Conservation (phyloP, 2,329 filamentous ascomycete species). For the Ophiostoma sp. region DNA sequence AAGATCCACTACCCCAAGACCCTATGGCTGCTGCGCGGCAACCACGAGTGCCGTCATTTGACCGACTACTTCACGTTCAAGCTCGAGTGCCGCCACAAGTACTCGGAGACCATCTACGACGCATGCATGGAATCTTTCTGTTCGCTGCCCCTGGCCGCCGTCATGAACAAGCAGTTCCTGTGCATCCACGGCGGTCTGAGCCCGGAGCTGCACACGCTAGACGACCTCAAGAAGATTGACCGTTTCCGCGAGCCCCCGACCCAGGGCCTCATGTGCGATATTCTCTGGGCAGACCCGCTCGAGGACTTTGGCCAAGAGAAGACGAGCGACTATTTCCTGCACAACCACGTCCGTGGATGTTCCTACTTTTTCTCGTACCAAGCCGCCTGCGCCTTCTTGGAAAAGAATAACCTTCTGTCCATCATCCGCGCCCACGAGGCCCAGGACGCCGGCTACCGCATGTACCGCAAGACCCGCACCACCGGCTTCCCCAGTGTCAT, state of each 20-base stretch:
- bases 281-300: slow-evolving; percentile 96
- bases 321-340: slow-evolving; percentile 93
- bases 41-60: slow-evolving; percentile 97
- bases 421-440: slow-evolving; percentile 97
- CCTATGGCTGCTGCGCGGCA: slow-evolving; percentile 93
- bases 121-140: slow-evolving; percentile 99
- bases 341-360: slow-evolving; percentile 97
- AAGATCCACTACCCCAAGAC: slow-evolving; percentile 99
- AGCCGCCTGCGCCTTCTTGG: slow-evolving; percentile 92
- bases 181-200: slow-evolving; percentile 97
- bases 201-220: slow-evolving; percentile 91
- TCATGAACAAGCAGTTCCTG: slow-evolving; percentile 99
- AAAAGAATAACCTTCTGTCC: slow-evolving; percentile 98
- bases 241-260: slow-evolving; percentile 97
- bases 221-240: slow-evolving; percentile 94
- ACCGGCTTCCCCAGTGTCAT: slow-evolving; percentile 99
- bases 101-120: slow-evolving; percentile 93
- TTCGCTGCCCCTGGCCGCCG: slow-evolving; percentile 83
- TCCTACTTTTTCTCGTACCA: slow-evolving; percentile 99
- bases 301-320: slow-evolving; percentile 99
- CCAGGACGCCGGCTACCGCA: slow-evolving; percentile 96
- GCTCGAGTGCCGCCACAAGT: slow-evolving; percentile 99
- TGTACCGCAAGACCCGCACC: slow-evolving; percentile 98
- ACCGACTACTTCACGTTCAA: slow-evolving; percentile 99
- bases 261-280: slow-evolving; percentile 98